Evolutionary conservation across 2,329 filamentous ascomycete species (phyloP).

Genomic region (Alternaria solani): DNA sequence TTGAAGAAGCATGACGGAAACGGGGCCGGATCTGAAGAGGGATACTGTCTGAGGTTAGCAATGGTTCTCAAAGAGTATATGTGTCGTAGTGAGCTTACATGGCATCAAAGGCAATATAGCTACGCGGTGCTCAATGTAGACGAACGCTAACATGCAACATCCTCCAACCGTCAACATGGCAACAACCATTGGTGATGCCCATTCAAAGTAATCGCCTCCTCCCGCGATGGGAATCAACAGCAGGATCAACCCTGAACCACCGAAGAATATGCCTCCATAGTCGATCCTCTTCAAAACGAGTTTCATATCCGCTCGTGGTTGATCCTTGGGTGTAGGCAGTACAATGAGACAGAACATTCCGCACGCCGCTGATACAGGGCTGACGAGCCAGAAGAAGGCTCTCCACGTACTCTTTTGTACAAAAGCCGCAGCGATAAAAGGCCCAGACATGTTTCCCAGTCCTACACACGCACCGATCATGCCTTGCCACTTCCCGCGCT

Average conservation of each 20-base stretch:
- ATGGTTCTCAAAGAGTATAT: too few relatives aligned
- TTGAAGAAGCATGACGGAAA: conserved; percentile 65
- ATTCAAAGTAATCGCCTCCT: conserved; percentile 65
- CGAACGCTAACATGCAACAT: conserved; percentile 58
- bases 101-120: conserved; percentile 67
- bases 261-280: conserved; percentile 64
- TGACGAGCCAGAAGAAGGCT: conserved; percentile 32
- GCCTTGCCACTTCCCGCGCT: conserved; percentile 51
- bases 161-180: conserved; percentile 64
- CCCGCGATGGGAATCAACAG: conserved; percentile 71
- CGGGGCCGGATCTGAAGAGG: conserved; percentile 63
- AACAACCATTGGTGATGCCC: conserved; percentile 66
- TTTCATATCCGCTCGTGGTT: conserved; percentile 55
- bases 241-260: conserved; percentile 65
- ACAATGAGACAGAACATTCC: conserved; percentile 22
- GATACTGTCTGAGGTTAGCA: conserved; percentile 45
- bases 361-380: conserved; percentile 24
- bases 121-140: conserved; percentile 64
- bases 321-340: conserved; percentile 55
- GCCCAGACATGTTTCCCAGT: conserved; percentile 34
- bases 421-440: conserved; percentile 37
- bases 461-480: conserved; percentile 38
- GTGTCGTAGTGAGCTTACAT: conserved; percentile 35
- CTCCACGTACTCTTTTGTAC: conserved; percentile 31
- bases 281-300: conserved; percentile 64